Evolutionary conservation across 257 asterid genomes (phyloP).

Genomic region (Nicotiana benthamiana): DNA sequence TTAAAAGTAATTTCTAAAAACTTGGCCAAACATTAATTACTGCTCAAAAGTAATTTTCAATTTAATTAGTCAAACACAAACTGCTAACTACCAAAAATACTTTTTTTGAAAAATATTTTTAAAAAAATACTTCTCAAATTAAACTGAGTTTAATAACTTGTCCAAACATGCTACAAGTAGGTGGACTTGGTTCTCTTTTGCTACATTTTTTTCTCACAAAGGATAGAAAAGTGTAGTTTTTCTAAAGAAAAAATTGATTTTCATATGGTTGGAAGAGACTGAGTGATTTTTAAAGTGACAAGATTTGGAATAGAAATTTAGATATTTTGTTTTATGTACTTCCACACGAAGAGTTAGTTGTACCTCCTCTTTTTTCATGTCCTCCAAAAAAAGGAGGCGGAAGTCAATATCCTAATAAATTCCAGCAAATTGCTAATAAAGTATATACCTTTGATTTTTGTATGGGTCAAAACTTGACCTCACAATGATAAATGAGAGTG

Average conservation of each 20-base stretch:
- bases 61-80: no score
- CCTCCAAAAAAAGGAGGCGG: background rate
- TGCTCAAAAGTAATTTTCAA: no score
- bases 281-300: background rate
- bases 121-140: no score
- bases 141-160: no score
- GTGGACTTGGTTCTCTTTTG: background rate
- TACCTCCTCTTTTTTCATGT: background rate
- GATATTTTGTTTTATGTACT: background rate
- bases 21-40: no score
- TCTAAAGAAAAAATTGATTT: background rate
- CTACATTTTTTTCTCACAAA: background rate
- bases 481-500: no score
- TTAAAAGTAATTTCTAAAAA: no score
- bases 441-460: no score
- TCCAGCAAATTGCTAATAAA: background rate
- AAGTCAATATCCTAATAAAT: background rate
- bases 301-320: background rate
- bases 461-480: no score
- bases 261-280: background rate
- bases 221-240: background rate
- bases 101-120: no score
- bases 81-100: no score
- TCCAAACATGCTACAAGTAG: background rate
- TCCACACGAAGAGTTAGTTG: background rate